phyloP scores from a whole-genome alignment of 176 grass and related monocot species.

The Paspalum notatum region DNA sequence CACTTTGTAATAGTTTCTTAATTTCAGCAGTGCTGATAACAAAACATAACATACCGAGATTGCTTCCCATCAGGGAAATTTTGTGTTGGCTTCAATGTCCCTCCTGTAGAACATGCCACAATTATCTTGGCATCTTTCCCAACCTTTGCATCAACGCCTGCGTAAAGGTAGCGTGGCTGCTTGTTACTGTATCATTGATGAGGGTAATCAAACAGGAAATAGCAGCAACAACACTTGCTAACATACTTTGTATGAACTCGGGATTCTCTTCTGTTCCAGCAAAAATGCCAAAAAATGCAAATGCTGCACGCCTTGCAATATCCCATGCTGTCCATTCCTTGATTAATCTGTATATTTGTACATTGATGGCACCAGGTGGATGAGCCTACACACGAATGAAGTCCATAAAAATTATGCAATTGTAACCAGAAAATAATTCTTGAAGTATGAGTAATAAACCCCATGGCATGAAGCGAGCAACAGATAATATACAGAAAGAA shows the following conservation, averaged over 20 bases:
- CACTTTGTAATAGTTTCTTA: not conserved
- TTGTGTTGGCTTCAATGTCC: slow-evolving; percentile 85
- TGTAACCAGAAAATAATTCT: not conserved
- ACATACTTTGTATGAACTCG: slow-evolving; percentile 82
- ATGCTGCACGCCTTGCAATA: slow-evolving; percentile 94
- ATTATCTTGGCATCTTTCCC: slow-evolving; percentile 97
- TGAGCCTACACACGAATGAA: slow-evolving; percentile 61
- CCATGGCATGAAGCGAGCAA: slow-evolving; percentile 13
- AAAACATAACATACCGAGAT: slow-evolving; percentile 67
- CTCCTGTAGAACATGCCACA: slow-evolving; percentile 88
- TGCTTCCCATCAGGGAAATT: slow-evolving; percentile 92
- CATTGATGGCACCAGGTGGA: slow-evolving; percentile 93
- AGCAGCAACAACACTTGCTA: not conserved
- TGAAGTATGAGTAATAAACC: not conserved
- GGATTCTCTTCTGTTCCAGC: slow-evolving; percentile 97
- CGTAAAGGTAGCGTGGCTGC: slow-evolving; percentile 14
- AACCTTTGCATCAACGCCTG: slow-evolving; percentile 74
- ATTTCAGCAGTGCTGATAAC: not conserved
- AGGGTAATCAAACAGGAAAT: slow-evolving; percentile 37
- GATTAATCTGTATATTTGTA: slow-evolving; percentile 99
- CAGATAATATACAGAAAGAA: slow-evolving; percentile 15
- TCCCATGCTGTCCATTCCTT: slow-evolving; percentile 99
- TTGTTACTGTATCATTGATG: slow-evolving; percentile 2
- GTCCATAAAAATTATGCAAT: slow-evolving; percentile 20
- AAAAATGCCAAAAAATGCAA: slow-evolving; percentile 99